phyloP scores from a whole-genome alignment of 306 rosid genomes.

The Prinsepia uniflora region DNA sequence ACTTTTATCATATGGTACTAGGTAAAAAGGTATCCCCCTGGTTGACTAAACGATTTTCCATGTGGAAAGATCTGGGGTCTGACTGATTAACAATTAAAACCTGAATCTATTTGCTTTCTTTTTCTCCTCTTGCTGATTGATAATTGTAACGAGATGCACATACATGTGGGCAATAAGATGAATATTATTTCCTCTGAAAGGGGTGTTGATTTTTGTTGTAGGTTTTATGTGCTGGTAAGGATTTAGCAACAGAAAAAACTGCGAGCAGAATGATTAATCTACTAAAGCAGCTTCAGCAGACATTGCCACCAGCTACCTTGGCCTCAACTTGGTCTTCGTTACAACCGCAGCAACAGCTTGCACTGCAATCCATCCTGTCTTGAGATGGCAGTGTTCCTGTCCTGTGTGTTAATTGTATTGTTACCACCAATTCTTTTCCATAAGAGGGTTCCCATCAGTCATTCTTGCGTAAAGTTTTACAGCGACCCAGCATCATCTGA shows the following conservation, averaged over 20 bases:
- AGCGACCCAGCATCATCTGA: slow-evolving; percentile 43
- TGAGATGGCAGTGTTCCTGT: slow-evolving; percentile 28
- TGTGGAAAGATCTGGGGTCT: background rate
- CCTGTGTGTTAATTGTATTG: slow-evolving; percentile 44
- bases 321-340: slow-evolving; percentile 70
- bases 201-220: background rate
- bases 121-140: background rate
- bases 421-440: slow-evolving; percentile 62
- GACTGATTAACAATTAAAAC: background rate
- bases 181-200: background rate
- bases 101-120: background rate
- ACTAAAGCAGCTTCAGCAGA: slow-evolving; percentile 68
- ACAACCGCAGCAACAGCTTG: slow-evolving; percentile 77
- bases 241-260: slow-evolving; percentile 70
- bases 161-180: background rate
- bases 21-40: background rate
- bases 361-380: slow-evolving; percentile 61
- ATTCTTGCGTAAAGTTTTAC: slow-evolving; percentile 47
- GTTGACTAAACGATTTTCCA: background rate
- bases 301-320: slow-evolving; percentile 58
- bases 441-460: slow-evolving; percentile 67
- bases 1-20: background rate
- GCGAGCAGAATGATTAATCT: slow-evolving; percentile 54
- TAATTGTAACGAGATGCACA: background rate
- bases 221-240: slow-evolving; percentile 44